phyloP scores from a whole-genome alignment of 164 flowering plant genomes.

The Cinnamomum micranthum region DNA sequence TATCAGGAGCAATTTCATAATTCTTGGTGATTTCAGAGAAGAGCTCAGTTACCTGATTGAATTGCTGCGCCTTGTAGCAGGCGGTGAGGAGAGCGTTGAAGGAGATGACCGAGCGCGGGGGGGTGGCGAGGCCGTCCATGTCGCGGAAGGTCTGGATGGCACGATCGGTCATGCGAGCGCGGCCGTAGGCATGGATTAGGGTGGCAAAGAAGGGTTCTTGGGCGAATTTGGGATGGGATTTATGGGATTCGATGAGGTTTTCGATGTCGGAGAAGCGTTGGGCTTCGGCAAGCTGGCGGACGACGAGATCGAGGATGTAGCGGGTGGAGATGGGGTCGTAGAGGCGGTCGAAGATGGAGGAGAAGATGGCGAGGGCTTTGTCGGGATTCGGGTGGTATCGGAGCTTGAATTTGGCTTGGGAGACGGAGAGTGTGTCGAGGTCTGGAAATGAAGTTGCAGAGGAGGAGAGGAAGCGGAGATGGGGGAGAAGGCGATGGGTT shows the following conservation, averaged over 20 bases:
- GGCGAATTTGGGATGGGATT: slow-evolving; percentile 50
- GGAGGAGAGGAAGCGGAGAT: neutral
- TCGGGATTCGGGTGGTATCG: slow-evolving; percentile 7
- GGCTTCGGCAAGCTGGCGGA: slow-evolving; percentile 63
- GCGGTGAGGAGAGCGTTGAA: slow-evolving; percentile 72
- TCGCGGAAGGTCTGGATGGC: slow-evolving; percentile 57
- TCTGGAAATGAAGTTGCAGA: neutral
- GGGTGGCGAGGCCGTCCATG: slow-evolving; percentile 63
- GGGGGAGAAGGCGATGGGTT: neutral
- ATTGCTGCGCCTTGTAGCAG: slow-evolving; percentile 36
- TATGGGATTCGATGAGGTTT: slow-evolving; percentile 58
- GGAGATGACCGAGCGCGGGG: slow-evolving; percentile 53
- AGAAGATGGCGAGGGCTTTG: slow-evolving; percentile 12
- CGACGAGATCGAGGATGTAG: slow-evolving; percentile 54
- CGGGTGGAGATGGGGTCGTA: slow-evolving; percentile 44
- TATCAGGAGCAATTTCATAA: slow-evolving; percentile 47
- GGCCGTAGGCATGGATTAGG: slow-evolving; percentile 66
- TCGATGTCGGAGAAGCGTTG: slow-evolving; percentile 67
- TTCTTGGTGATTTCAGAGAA: slow-evolving; percentile 50
- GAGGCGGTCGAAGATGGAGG: slow-evolving; percentile 8
- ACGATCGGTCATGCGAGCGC: slow-evolving; percentile 73
- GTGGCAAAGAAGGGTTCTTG: slow-evolving; percentile 55
- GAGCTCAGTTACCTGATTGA: slow-evolving; percentile 40
- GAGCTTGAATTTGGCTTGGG: slow-evolving; percentile 7
- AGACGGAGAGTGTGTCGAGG: neutral